phyloP scores from a whole-genome alignment of 106 monocot species.

The Xerophyta viscosa region DNA sequence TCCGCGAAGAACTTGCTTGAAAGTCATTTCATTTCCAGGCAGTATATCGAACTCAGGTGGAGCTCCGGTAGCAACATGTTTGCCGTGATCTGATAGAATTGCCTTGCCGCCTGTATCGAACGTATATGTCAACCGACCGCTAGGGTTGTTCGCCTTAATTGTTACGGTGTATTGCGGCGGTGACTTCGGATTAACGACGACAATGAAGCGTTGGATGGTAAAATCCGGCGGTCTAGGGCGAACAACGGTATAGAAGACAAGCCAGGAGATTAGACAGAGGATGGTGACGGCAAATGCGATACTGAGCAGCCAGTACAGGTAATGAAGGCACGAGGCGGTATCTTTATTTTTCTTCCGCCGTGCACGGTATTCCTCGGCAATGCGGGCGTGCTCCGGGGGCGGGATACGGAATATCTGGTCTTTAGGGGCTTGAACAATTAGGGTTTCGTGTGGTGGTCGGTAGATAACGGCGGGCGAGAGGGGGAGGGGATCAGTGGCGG shows the following conservation, averaged over 20 bases:
- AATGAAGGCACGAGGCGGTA: background rate
- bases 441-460: background rate
- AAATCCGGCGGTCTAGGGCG: background rate
- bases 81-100: background rate
- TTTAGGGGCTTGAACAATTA: conserved; percentile 9
- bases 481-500: background rate
- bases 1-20: background rate
- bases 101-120: conserved; percentile 1
- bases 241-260: background rate
- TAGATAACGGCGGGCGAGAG: too few species aligned
- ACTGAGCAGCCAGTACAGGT: background rate
- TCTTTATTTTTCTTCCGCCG: background rate
- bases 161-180: background rate
- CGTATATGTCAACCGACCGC: background rate
- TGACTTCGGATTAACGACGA: background rate
- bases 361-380: background rate
- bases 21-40: background rate
- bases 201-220: background rate
- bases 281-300: background rate
- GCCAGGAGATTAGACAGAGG: background rate
- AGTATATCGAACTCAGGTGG: background rate
- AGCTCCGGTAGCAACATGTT: background rate
- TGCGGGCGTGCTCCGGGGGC: conserved; percentile 1
- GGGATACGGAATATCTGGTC: conserved; percentile 10
- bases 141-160: background rate